These are phyloP conservation scores for Picea sitchensis DNA, from an alignment of 75 land plant genomes.

Conservation along the genomic window DNA sequence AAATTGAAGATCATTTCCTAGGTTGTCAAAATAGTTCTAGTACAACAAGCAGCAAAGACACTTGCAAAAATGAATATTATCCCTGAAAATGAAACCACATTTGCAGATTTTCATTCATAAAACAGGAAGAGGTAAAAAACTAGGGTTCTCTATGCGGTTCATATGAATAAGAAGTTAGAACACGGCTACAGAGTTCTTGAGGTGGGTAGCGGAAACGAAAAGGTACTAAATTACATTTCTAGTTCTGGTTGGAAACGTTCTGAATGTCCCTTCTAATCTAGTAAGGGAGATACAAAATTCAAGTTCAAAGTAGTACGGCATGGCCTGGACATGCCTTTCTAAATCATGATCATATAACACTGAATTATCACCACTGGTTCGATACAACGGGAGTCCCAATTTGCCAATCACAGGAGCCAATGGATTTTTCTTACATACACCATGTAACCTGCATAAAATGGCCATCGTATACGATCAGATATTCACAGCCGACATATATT, in stretches of 20 bases:
- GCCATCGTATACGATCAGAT: not conserved
- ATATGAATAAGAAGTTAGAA: not conserved
- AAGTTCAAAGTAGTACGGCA: too few relatives aligned
- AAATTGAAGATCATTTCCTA: not conserved
- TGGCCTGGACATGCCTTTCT: conserved; percentile 29
- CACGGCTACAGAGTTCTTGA: conserved; percentile 1
- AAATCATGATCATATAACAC: conserved; percentile 55
- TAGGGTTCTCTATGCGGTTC: not conserved
- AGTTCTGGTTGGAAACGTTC: not conserved
- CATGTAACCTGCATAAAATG: conserved; percentile 38
- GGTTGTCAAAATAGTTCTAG: not conserved
- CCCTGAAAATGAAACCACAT: too few relatives aligned
- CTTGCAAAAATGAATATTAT: not conserved
- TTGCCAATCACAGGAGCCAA: conserved; percentile 43
- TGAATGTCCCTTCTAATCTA: not conserved
- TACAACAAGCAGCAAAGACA: not conserved
- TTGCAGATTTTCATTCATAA: conserved; percentile 9
- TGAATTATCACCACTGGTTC: conserved; percentile 50
- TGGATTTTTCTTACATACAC: conserved; percentile 44
- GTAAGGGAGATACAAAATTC: not conserved
- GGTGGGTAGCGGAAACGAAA: not conserved
- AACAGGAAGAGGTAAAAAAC: conserved; percentile 5
- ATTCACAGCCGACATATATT: not conserved
- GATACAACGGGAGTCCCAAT: conserved; percentile 42
- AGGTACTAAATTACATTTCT: not conserved